A percentile compares a stretch with the other conserved stretches of the same genome.
These are phyloP conservation scores for Sophora flavescens DNA, from an alignment of 306 rosid genomes.

Conservation along the genomic window DNA sequence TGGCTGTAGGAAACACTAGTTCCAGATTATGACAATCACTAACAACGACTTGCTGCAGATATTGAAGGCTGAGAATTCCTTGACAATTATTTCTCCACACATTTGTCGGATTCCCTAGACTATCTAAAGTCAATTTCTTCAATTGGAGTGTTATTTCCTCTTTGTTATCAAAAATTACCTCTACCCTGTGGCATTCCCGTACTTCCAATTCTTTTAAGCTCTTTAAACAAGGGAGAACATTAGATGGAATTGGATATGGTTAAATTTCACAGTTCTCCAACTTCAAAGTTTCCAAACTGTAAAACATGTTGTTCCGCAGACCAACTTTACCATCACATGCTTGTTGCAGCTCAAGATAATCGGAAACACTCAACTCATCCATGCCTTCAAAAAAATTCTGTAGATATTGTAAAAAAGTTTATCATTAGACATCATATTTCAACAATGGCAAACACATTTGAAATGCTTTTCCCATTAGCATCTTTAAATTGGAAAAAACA, in stretches of 20 bases:
- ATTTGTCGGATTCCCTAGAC: background rate
- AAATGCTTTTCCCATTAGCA: background rate
- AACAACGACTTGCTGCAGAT: background rate
- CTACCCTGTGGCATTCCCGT: background rate
- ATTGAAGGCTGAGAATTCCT: conserved; percentile 16
- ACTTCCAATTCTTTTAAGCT: conserved; percentile 30
- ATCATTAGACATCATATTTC: background rate
- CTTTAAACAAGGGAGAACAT: background rate
- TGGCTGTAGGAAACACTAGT: background rate
- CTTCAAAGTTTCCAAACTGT: conserved; percentile 22
- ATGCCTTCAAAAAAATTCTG: conserved; percentile 28
- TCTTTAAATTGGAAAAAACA: background rate
- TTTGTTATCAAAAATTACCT: conserved; percentile 14
- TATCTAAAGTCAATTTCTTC: background rate
- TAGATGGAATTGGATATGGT: conserved; percentile 19
- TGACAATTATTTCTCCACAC: conserved; percentile 13
- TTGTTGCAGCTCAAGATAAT: background rate
- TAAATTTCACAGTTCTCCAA: background rate
- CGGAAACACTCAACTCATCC: background rate
- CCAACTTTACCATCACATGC: background rate
- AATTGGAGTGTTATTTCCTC: background rate
- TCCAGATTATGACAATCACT: background rate
- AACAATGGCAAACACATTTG: background rate
- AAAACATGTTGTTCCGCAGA: background rate
- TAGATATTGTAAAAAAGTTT: background rate